Conservation (phyloP, 768 basidiomycete species). For the Psilocybe azurescens region DNA sequence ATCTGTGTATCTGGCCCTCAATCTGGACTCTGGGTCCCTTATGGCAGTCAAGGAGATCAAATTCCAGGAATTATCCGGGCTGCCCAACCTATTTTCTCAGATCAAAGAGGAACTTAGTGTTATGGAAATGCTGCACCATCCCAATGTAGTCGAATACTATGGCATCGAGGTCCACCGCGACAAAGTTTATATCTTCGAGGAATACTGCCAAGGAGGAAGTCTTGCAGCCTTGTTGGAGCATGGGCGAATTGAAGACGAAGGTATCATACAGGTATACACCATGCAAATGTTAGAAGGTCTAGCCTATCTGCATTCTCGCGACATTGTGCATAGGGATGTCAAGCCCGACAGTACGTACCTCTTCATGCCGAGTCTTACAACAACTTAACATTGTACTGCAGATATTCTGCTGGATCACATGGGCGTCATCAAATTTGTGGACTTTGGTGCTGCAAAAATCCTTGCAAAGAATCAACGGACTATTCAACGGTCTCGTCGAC, state of each 20-base stretch:
- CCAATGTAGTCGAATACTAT: constrained; percentile 98
- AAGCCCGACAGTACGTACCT: constrained; percentile 94
- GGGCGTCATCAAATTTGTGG: constrained; percentile 95
- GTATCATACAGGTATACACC: constrained; percentile 93
- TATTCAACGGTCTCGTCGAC: constrained; percentile 73
- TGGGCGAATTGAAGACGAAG: constrained; percentile 96
- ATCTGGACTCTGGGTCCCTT: constrained; percentile 91
- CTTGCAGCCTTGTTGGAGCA: constrained; percentile 87
- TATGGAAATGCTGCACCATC: constrained; percentile 98
- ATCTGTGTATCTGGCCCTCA: constrained; percentile 98
- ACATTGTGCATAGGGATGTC: constrained; percentile 95
- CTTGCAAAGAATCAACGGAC: constrained; percentile 89
- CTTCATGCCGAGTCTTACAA: background rate
- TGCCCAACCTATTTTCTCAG: constrained; percentile 88
- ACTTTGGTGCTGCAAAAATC: constrained; percentile 97
- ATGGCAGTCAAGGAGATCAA: constrained; percentile 99
- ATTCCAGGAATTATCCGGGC: constrained; percentile 89
- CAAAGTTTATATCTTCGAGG: constrained; percentile 98
- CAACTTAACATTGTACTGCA: constrained; percentile 36
- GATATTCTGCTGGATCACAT: constrained; percentile 91
- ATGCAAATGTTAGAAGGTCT: constrained; percentile 97
- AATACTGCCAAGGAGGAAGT: constrained; percentile 97
- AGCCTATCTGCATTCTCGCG: constrained; percentile 90
- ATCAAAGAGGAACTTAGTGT: constrained; percentile 96
- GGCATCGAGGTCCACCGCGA: constrained; percentile 99